These are phyloP conservation scores for Podaxis pistillaris DNA, from an alignment of 768 basidiomycete genomes.

Conservation along the genomic window DNA sequence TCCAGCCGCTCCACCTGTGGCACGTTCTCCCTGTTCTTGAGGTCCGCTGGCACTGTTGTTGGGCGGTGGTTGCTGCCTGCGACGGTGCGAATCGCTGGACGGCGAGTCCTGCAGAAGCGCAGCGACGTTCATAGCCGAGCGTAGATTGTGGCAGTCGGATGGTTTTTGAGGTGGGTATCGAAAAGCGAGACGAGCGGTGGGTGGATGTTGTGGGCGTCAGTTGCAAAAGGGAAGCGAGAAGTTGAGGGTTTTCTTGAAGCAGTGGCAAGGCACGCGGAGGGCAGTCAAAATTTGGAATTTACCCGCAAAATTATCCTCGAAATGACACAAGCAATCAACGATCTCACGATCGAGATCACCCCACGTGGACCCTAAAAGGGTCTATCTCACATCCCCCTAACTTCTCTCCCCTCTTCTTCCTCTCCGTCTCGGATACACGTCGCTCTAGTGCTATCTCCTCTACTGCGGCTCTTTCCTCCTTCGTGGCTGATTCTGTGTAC, in stretches of 20 bases:
- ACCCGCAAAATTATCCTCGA: slow-evolving; percentile 17
- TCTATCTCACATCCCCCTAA: background rate
- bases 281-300: slow-evolving; percentile 18
- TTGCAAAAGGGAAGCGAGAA: slow-evolving; percentile 12
- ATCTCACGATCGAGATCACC: slow-evolving; percentile 22
- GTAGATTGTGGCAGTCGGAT: background rate
- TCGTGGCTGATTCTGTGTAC: background rate
- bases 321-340: slow-evolving; percentile 18
- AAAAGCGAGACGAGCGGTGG: background rate
- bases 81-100: slow-evolving; percentile 15
- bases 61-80: slow-evolving; percentile 8
- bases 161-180: background rate
- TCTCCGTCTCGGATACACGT: background rate
- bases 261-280: slow-evolving; percentile 18
- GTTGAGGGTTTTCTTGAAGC: slow-evolving; percentile 5
- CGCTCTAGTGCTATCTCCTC: background rate
- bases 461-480: background rate
- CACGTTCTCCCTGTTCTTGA: slow-evolving; percentile 9
- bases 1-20: background rate
- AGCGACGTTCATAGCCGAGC: slow-evolving; percentile 20
- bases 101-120: slow-evolving; percentile 20
- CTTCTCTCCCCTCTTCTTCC: background rate
- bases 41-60: background rate
- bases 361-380: slow-evolving; percentile 14
- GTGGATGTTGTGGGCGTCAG: slow-evolving; percentile 7